These are phyloP conservation scores for Cladosporium oxysporum DNA, from an alignment of 2,329 filamentous ascomycete genomes.

Conservation along the genomic window DNA sequence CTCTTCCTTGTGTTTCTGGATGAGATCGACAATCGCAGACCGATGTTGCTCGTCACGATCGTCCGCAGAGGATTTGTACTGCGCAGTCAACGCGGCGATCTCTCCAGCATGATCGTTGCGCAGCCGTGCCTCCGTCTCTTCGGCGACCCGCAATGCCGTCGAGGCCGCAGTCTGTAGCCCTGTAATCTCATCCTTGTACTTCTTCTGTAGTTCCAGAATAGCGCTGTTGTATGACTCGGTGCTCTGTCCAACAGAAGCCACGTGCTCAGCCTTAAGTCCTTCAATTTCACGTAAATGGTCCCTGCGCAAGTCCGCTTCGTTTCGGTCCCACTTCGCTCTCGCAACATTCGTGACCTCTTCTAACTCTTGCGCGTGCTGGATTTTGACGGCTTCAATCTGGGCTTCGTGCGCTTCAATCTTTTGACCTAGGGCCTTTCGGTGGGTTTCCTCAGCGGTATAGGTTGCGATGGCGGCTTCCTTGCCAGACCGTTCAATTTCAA, in stretches of 20 bases:
- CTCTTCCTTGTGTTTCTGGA: constrained; percentile 16
- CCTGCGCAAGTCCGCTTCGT: background rate
- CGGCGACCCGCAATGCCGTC: background rate
- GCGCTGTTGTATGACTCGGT: constrained; percentile 6
- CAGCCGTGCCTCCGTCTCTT: background rate
- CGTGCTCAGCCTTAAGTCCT: constrained; percentile 18
- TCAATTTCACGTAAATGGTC: background rate
- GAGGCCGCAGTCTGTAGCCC: background rate
- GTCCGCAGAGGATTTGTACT: constrained; percentile 1
- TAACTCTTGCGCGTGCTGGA: background rate
- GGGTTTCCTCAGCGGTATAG: constrained; percentile 1
- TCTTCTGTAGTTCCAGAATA: constrained; percentile 16
- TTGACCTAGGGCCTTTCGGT: constrained; percentile 1
- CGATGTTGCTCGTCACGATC: background rate
- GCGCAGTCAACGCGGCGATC: constrained; percentile 1
- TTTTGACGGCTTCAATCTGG: constrained; percentile 18
- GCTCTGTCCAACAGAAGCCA: background rate
- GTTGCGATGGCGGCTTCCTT: constrained; percentile 2
- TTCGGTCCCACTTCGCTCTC: background rate
- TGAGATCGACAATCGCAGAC: background rate
- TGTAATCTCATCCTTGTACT: constrained; percentile 7
- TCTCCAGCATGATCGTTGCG: constrained; percentile 3
- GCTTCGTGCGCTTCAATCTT: constrained; percentile 14
- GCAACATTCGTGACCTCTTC: background rate
- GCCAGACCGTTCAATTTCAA: constrained; percentile 12